Percentiles rank a stretch among this genome's conserved stretches.
These are phyloP conservation scores for Quercus lobata DNA, from an alignment of 331 rosid genomes.

Conservation along the genomic window DNA sequence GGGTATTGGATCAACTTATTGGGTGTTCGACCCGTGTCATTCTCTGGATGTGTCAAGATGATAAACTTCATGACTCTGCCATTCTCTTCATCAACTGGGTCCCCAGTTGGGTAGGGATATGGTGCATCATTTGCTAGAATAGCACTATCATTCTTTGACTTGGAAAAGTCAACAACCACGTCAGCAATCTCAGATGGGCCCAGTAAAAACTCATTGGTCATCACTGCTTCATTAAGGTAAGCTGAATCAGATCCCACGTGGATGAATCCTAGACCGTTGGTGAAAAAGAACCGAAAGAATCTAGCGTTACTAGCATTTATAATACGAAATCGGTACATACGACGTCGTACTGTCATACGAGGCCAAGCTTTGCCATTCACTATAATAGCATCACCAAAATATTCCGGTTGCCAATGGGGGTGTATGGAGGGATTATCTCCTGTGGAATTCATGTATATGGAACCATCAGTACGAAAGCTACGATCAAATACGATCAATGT, in stretches of 20 bases:
- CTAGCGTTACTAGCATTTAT: constrained; percentile 55
- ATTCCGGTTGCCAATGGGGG: constrained; percentile 54
- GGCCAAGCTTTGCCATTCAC: constrained; percentile 65
- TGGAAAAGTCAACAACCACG: constrained; percentile 61
- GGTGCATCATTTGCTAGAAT: constrained; percentile 62
- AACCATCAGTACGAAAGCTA: constrained; percentile 32
- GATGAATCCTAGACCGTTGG: constrained; percentile 36
- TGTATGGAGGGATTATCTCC: constrained; percentile 53
- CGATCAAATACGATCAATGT: constrained; percentile 35
- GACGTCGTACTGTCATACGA: constrained; percentile 33
- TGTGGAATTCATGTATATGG: constrained; percentile 35
- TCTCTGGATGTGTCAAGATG: constrained; percentile 16
- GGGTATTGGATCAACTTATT: constrained; percentile 46
- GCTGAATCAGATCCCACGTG: constrained; percentile 71
- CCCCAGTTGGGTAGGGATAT: constrained; percentile 73
- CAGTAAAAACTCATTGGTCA: constrained; percentile 29
- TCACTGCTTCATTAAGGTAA: constrained; percentile 40
- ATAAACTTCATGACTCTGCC: constrained; percentile 61
- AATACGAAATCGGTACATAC: constrained; percentile 44
- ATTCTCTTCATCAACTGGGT: constrained; percentile 47
- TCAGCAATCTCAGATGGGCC: constrained; percentile 99
- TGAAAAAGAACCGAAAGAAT: constrained; percentile 62
- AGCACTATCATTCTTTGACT: constrained; percentile 20
- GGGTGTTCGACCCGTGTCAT: constrained; percentile 48
- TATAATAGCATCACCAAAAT: constrained; percentile 40